These are phyloP conservation scores for Candida sojae DNA, from an alignment of 1,139 yeast genomes.

Conservation along the genomic window DNA sequence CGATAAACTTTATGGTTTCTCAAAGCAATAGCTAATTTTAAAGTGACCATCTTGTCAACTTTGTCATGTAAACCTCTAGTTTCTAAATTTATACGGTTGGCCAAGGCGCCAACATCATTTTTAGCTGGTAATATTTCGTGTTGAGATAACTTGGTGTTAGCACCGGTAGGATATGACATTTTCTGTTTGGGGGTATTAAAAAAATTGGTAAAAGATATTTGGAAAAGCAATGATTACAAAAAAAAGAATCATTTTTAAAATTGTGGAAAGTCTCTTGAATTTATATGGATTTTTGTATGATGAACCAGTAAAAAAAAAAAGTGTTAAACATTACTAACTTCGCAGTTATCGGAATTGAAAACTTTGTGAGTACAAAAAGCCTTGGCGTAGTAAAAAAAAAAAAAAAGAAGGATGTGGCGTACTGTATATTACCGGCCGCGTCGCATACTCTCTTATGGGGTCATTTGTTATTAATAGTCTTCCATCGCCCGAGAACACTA, in stretches of 20 bases:
- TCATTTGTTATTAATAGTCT: background rate
- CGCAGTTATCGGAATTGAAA: conserved; percentile 4
- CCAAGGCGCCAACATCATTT: conserved; percentile 77
- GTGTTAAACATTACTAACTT: background rate
- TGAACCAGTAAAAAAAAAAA: background rate
- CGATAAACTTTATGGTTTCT: conserved; percentile 76
- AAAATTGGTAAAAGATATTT: background rate
- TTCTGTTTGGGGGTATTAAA: background rate
- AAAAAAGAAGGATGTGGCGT: background rate
- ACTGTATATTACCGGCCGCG: background rate
- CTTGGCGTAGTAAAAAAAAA: background rate
- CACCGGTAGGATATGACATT: conserved; percentile 22
- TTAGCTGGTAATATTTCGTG: conserved; percentile 70
- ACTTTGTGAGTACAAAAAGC: background rate
- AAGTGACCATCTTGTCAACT: conserved; percentile 67
- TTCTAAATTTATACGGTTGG: conserved; percentile 72
- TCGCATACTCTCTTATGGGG: background rate
- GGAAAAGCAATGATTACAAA: background rate
- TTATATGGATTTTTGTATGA: background rate
- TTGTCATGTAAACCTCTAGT: conserved; percentile 68
- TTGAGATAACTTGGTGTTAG: conserved; percentile 47
- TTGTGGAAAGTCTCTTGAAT: background rate
- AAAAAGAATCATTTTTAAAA: background rate
- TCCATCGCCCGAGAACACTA: no score
- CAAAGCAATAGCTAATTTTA: conserved; percentile 73